Evolutionary conservation across 192 early-diverging fungal genomes (phyloP).

Genomic region (Podila verticillata): DNA sequence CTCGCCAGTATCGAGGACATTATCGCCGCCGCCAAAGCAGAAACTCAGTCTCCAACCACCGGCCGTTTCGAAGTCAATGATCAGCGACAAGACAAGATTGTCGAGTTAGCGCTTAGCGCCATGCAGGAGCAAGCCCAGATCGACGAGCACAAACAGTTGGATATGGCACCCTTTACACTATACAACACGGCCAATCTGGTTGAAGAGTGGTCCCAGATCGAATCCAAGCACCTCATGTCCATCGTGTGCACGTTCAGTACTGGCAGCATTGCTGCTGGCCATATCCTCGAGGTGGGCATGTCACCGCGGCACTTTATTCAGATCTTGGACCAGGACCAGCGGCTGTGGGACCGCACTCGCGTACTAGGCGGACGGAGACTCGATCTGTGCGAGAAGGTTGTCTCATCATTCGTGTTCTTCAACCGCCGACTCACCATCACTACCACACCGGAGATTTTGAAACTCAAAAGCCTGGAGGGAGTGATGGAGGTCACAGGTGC

Average conservation of each 20-base stretch:
- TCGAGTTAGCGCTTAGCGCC: not conserved
- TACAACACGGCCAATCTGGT: slow-evolving; percentile 5
- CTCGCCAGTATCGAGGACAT: slow-evolving; percentile 14
- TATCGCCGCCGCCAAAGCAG: not conserved
- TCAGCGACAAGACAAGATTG: slow-evolving; percentile 1
- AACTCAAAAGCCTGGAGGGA: not conserved
- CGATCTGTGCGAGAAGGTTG: slow-evolving; percentile 15
- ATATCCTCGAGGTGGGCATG: not conserved
- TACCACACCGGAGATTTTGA: not conserved
- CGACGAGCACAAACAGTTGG: slow-evolving; percentile 3
- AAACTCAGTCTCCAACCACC: not conserved
- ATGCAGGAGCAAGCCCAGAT: slow-evolving; percentile 1
- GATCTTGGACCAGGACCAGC: not conserved
- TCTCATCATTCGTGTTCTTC: slow-evolving; percentile 25
- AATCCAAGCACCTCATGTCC: slow-evolving; percentile 5
- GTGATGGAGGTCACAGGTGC: slow-evolving; percentile 24
- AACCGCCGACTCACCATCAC: slow-evolving; percentile 17
- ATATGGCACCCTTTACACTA: slow-evolving; percentile 20
- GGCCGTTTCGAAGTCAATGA: not conserved
- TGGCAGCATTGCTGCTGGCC: slow-evolving; percentile 9
- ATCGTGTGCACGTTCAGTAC: slow-evolving; percentile 17
- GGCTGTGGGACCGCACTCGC: not conserved
- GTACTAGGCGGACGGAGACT: slow-evolving; percentile 7
- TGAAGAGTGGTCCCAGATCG: slow-evolving; percentile 27
- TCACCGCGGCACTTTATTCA: slow-evolving; percentile 14